Base-by-base conservation (phyloP, 73 alveolate genomes). In the Stentor coeruleus region DNA sequence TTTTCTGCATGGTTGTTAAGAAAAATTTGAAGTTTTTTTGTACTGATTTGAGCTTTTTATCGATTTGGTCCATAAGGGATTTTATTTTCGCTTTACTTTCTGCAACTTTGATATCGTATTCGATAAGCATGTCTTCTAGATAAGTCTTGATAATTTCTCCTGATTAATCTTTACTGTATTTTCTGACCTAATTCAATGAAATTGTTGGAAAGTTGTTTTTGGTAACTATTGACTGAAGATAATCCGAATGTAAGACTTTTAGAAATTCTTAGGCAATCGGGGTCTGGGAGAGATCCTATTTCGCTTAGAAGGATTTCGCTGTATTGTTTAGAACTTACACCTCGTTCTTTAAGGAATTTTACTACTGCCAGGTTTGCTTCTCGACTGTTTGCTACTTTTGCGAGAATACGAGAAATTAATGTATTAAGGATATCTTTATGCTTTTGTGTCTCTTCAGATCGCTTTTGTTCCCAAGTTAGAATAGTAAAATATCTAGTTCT, bases 111-210 rank as follows among this genome's bases (percentile, higher is more conserved):
- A 11, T 20, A 11, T 49, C 66, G 66, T 11, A 49, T 49, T 49
- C 66, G 66, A 49, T 49, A 11, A 49, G 66, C 66, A 49, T 20
- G 66, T 49, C 66, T 49, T 49, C 66, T 6, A 49, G 66, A 49
- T 49, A 20, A 11, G 66, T 11, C 66, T 49, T 49, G 66, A 49
- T 49, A 20, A 49, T 49, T 49, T 49, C 66, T 20, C 66, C 66
- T 49, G 66, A 49, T 49, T 49, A 49, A 20, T n/a, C 6, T 49
- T 49, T 49, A 49, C 66, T 49, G 66, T 11, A 49, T 49, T 49
- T 49, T 49, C 20, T 49, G 66, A 49, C 66, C 20, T 49, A 20
- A 49, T 6, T 49, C 66, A 11, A 49, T 6, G 20, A 49, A 20
- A 20, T 6, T 11, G 6, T 20, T 49, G 66, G 66, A 49, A 49